phyloP scores from a whole-genome alignment of 1,139 yeast species.

The Torulaspora globosa region DNA sequence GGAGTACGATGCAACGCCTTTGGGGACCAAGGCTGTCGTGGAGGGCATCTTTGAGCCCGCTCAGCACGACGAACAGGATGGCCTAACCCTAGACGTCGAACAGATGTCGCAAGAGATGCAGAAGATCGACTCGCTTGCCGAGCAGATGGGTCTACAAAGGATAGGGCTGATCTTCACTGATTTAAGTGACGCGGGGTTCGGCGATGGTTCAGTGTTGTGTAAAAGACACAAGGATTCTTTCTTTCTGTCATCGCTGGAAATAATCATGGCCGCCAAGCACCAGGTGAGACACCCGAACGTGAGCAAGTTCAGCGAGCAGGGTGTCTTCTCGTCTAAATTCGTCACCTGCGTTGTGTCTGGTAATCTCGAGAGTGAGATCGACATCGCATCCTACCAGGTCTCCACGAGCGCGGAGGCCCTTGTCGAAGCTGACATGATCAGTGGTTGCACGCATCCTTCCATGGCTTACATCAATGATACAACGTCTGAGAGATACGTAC shows the following conservation, averaged over 20 bases:
- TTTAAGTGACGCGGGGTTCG: conserved; percentile 77
- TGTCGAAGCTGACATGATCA: conserved; percentile 77
- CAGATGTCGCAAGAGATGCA: conserved; percentile 55
- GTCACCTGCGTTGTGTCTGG: conserved; percentile 93
- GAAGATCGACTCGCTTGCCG: conserved; percentile 54
- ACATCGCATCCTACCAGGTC: conserved; percentile 86
- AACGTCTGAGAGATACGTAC: conserved; percentile 73
- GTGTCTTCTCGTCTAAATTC: conserved; percentile 77
- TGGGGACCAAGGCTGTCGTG: conserved; percentile 90
- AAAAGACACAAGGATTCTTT: conserved; percentile 91
- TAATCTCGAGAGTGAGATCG: conserved; percentile 80
- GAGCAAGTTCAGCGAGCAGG: conserved; percentile 62
- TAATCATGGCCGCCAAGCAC: conserved; percentile 76
- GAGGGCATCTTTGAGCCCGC: conserved; percentile 94
- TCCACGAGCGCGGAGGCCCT: conserved; percentile 84
- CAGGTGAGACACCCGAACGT: conserved; percentile 66
- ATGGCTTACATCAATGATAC: conserved; percentile 77
- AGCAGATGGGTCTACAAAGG: conserved; percentile 57
- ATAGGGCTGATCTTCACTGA: conserved; percentile 90
- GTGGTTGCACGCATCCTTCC: conserved; percentile 88
- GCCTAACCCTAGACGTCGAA: conserved; percentile 56
- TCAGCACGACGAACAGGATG: conserved; percentile 82
- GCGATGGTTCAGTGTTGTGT: conserved; percentile 84
- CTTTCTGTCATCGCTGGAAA: conserved; percentile 81
- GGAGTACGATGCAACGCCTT: conserved; percentile 65